Evolutionary conservation across 2,329 filamentous ascomycete species (phyloP).

Genomic region (Fusarium mexicanum): DNA sequence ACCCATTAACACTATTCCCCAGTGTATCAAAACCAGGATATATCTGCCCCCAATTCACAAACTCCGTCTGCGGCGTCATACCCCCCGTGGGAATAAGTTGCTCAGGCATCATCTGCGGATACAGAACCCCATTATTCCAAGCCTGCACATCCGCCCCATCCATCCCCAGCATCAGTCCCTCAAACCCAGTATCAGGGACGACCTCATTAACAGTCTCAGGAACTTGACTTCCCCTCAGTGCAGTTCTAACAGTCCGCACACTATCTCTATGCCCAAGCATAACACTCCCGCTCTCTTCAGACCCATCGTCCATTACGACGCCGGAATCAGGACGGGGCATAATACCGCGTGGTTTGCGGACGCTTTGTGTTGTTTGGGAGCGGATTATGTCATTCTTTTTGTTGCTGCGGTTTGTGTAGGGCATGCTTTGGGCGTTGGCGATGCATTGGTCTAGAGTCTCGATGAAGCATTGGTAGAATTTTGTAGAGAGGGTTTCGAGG

Average conservation of each 20-base stretch:
- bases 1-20: constrained; percentile 36
- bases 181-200: constrained; percentile 22
- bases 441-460: constrained; percentile 52
- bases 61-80: constrained; percentile 43
- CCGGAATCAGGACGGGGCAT: constrained; percentile 51
- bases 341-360: constrained; percentile 40
- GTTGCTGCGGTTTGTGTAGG: constrained; percentile 54
- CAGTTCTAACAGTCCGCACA: constrained; percentile 43
- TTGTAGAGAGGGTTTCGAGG: constrained; percentile 51
- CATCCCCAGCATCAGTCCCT: constrained; percentile 26
- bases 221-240: constrained; percentile 36
- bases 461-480: constrained; percentile 54
- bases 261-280: constrained; percentile 46
- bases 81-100: constrained; percentile 37
- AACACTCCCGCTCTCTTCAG: constrained; percentile 50
- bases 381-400: constrained; percentile 48
- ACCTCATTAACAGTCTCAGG: constrained; percentile 38
- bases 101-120: constrained; percentile 35
- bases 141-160: constrained; percentile 40
- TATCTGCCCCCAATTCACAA: constrained; percentile 38
- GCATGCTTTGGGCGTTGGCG: constrained; percentile 48
- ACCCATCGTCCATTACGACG: constrained; percentile 52
- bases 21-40: constrained; percentile 41
- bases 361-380: constrained; percentile 25
- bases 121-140: constrained; percentile 45